Evolutionary conservation across 176 grass and related monocot species (phyloP).

Genomic region (Avena insularis): DNA sequence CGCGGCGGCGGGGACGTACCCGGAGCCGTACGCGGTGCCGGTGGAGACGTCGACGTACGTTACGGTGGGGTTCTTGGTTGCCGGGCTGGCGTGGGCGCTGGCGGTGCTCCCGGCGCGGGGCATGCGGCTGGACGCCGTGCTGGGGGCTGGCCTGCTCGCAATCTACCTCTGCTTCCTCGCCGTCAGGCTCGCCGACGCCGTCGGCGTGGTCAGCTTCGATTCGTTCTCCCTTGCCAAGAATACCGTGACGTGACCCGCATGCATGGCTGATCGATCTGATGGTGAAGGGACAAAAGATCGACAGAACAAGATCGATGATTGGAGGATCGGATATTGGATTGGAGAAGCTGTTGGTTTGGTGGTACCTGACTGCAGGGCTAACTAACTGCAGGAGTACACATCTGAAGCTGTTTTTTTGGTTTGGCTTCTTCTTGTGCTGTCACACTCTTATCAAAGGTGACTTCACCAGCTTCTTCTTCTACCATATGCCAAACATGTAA

Average conservation of each 20-base stretch:
- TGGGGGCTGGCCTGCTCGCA: conserved; percentile 59
- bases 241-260: background rate
- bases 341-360: background rate
- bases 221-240: background rate
- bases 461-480: background rate
- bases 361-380: background rate
- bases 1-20: conserved; percentile 47
- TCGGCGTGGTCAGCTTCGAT: background rate
- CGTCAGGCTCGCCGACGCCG: conserved; percentile 29
- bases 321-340: background rate
- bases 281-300: too few relatives aligned
- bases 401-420: background rate
- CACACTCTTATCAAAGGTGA: background rate
- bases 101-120: conserved; percentile 55
- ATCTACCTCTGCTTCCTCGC: conserved; percentile 69
- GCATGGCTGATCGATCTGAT: background rate
- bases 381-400: background rate
- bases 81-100: conserved; percentile 60
- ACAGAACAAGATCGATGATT: too few relatives aligned
- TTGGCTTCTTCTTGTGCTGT: background rate
- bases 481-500: background rate
- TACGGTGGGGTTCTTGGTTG: conserved; percentile 63
- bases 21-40: conserved; percentile 48
- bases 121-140: conserved; percentile 64
- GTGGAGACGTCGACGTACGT: conserved; percentile 51